phyloP scores from a whole-genome alignment of 192 early-diverging fungal genomes.

The Dispira parvispora region DNA sequence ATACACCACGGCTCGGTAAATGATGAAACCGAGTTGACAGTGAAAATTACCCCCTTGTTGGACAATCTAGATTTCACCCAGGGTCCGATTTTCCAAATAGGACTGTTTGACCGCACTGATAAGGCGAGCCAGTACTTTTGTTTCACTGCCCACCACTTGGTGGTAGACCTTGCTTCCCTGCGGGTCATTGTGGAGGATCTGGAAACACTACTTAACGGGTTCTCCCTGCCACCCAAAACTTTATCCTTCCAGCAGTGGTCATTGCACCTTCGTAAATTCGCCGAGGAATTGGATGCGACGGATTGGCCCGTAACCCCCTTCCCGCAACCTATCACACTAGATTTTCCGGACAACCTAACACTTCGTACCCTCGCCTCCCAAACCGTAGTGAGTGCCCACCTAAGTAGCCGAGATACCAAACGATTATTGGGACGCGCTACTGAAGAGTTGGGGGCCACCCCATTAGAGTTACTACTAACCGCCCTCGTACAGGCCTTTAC shows the following conservation, averaged over 20 bases:
- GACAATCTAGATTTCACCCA: neutral
- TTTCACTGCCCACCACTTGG: conserved; percentile 18
- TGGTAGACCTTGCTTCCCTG: conserved; percentile 18
- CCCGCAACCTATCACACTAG: neutral
- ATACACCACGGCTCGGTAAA: neutral
- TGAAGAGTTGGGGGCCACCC: neutral
- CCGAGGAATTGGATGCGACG: neutral
- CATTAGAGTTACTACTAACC: neutral
- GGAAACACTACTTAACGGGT: conserved; percentile 7
- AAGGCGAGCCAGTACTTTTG: conserved; percentile 11
- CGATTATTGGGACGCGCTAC: neutral
- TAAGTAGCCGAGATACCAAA: neutral
- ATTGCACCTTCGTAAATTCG: neutral
- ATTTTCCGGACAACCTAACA: neutral
- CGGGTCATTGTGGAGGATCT: conserved; percentile 18
- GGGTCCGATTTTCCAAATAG: conserved; percentile 5
- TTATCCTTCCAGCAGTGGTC: conserved; percentile 15
- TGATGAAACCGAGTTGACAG: neutral
- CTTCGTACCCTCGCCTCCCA: neutral
- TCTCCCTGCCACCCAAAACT: conserved; percentile 14
- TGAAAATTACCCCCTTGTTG: neutral
- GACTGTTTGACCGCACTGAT: conserved; percentile 12
- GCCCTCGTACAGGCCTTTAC: conserved; percentile 2
- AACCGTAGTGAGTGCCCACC: neutral
- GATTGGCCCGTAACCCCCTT: neutral